Conservation (phyloP, 2,329 filamentous ascomycete species). For the Colletotrichum sp. region DNA sequence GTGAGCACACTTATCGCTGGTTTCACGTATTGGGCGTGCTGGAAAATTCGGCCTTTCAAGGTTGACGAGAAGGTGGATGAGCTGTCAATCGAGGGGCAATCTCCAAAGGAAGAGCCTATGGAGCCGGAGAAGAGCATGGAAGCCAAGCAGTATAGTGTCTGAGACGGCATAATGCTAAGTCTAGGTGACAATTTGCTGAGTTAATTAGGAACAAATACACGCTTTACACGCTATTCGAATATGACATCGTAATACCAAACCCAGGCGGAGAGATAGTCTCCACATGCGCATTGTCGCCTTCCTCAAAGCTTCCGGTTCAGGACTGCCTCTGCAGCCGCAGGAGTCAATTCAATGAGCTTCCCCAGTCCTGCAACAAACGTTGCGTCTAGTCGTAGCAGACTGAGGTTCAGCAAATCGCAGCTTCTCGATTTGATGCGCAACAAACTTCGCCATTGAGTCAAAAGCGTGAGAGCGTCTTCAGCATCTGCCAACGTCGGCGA, state of each 20-base stretch:
- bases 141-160: neutral
- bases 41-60: neutral
- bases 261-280: neutral
- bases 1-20: conserved; percentile 19
- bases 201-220: accelerated
- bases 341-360: neutral
- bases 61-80: neutral
- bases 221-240: neutral
- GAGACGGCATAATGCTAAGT: neutral
- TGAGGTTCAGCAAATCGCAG: conserved; percentile 5
- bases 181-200: accelerated
- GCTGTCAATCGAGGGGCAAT: neutral
- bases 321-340: neutral
- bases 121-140: neutral
- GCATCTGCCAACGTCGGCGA: neutral
- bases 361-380: conserved; percentile 8
- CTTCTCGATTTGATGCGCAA: conserved; percentile 14
- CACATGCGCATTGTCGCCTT: neutral
- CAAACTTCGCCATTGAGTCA: conserved; percentile 3
- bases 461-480: neutral
- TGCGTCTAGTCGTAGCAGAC: neutral
- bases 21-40: conserved; percentile 14
- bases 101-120: neutral
- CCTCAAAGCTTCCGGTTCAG: neutral
- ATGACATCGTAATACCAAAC: neutral